Evolutionary conservation across 2,329 filamentous ascomycete genomes (phyloP), one percentile per base, ranked within the genome.

Genomic region (Fusarium denticulatum): DNA sequence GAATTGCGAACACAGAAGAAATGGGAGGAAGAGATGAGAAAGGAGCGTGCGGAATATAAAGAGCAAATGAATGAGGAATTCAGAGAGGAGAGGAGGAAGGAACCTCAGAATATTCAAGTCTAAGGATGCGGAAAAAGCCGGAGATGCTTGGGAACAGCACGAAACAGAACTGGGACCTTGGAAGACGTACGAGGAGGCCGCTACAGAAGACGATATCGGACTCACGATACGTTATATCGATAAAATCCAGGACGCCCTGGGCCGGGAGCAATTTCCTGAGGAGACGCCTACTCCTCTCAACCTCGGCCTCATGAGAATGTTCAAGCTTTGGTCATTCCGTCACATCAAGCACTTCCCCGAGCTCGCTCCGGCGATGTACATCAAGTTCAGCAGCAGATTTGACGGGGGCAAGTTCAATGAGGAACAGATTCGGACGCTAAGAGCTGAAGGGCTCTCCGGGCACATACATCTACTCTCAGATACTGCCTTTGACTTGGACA

Each of bases 401-500:
- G 43, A 45, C 5, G 1, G 14, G 3, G 45, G 3, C 20, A 7
- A 20, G 4, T 7, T 14, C 7, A 52, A 18, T 8, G 4, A 45
- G 20, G 40, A 20, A 26, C 18, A 22, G 7, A 11, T 20, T 18
- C n/a, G 13, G 18, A 22, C n/a, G 20, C 4, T 15, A 0, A 16
- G 30, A 57, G 37, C 39, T 26, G 1, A 34, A 30, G n/a, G 16
- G 22, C 28, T n/a, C 10, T 26, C 8, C 1, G 28, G 55, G n/a
- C 3, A 24, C 40, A 28, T 36, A 13, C 4, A 18, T 28, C 7
- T 46, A 7, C 30, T 58, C 13, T 20, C 10, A 13, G 7, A 58
- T 7, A 3, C 2, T 16, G 40, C 5, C n/a, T 20, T 1, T 45
- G 1, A 34, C 0, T 1, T 49, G 0, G 10, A 8, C 4, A 8